Evolutionary conservation across 805 yeast species (phyloP), one percentile per base, ranked within the genome.

Genomic region (Zygoascus flipseniorum): DNA sequence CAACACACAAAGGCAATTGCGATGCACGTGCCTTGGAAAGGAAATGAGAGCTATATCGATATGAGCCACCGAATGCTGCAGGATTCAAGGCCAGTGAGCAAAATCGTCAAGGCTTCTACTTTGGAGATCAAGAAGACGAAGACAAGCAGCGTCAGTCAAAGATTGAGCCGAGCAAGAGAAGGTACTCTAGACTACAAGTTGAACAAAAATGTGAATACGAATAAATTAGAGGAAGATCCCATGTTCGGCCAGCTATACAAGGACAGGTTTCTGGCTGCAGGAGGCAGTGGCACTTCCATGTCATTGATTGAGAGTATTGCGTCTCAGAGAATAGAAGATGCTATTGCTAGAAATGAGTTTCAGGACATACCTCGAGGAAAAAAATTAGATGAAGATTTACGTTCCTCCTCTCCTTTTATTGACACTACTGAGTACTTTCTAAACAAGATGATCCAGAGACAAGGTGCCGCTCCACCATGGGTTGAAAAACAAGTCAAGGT

Each of bases 401-500:
- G 70, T 51, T 65, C 68, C n/a, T 71, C 69, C 58, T 79, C 71
- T 65, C 84, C 80, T 47, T 84, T 74, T 67, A 72, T 76, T 54
- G 93, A 80, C 66, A 77, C 77, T 55, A 86, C 81, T 52, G 95
- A 84, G 60, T 87, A 82, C 65, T 87, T 88, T 64, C 68, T 89
- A 70, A 89, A 89, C 68, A 81, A 86, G 56, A 83, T 89, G 46
- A 69, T 89, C 51, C 62, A 68, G 51, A 77, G 79, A 44, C 96
- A 89, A 66, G 89, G 87, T 48, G 82, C 87, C 0, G 71, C 82
- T 10, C 96, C 96, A 0, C 95, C 95, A 0, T 89, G 97, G 97
- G 83, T 89, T 39, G 95, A 88, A 60, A 82, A 79, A 52, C 93
- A 86, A 65, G 73, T 78, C 18, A 74, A 79, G 1, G 79, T 84